Evolutionary conservation across 2,329 filamentous ascomycete genomes (phyloP), one percentile per base, ranked within the genome.

Genomic region (Alternaria dauci): DNA sequence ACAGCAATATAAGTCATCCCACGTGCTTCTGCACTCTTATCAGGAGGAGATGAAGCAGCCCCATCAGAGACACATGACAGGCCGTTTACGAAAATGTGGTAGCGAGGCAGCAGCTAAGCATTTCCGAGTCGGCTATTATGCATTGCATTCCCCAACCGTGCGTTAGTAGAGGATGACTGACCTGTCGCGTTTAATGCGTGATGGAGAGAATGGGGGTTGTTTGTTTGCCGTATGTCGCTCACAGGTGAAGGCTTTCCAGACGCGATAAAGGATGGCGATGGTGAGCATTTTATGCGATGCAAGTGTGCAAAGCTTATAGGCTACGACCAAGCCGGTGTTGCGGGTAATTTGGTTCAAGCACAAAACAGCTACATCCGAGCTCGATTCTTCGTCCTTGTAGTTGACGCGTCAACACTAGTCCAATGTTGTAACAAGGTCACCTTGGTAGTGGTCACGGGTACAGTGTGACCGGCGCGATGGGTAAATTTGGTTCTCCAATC

Each of bases 1-100:
- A 38, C 38, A 56, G 46, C 16, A 41, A 56, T 50, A 34, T 39
- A 57, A 55, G 8, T n/a, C 12, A 36, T 18, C 46, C 46, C 30
- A 36, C 30, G 25, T 16, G 14, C 18, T 36, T 23, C 20, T 48
- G 46, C 46, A 28, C 46, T 14, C 23, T 36, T 48, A 48, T 48
- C 30, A 48, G 30, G 1, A 25, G 11, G 25, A 36, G 25, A 48
- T 36, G 46, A 36, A 36, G 30, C 46, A 48, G 32, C 46, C 46
- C 30, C 30, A 34, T 18, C 46, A 8, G 3, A 8, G 18, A 23
- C 20, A 36, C 46, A 20, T 30, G 46, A 48, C 20, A 48, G 34
- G 18, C 30, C 14, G 46, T 25, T 34, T n/a, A 16, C 46, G 12
- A 20, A 48, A 48, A 48, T 3, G 30, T 36, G 46, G 46, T 48